A percentile compares a stretch with the other conserved stretches of the same genome.
Conservation (phyloP, 2,329 filamentous ascomycete genomes). For the Ophiostoma himal-ulmi region DNA sequence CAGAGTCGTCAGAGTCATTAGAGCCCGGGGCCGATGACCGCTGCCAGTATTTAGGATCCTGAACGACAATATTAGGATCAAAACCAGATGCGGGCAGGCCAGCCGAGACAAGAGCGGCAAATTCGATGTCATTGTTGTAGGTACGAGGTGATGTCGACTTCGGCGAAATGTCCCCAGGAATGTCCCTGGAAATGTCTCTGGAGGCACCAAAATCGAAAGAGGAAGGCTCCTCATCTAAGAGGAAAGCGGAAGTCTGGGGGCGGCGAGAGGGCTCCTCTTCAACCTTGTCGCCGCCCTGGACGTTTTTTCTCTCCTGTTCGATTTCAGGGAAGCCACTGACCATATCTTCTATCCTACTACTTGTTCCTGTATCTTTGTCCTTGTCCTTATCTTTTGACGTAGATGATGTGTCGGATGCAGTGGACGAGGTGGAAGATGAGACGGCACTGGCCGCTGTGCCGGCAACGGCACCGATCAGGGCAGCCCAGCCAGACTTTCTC, state of each 20-base stretch:
- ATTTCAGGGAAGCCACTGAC: conserved; percentile 19
- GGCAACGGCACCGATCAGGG: conserved; percentile 46
- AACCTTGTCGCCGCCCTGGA: conserved; percentile 19
- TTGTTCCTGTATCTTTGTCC: not conserved
- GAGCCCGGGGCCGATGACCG: conserved; percentile 60
- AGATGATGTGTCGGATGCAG: conserved; percentile 12
- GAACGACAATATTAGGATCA: conserved; percentile 62
- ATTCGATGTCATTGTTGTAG: conserved; percentile 54
- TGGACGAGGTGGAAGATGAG: conserved; percentile 19
- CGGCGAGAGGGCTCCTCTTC: conserved; percentile 23
- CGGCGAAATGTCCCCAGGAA: not conserved
- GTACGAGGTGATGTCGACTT: not conserved
- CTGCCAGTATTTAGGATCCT: conserved; percentile 57
- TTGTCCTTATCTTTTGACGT: not conserved
- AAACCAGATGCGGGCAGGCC: conserved; percentile 65
- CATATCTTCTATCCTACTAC: not conserved
- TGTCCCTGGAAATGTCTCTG: not conserved
- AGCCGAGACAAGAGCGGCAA: conserved; percentile 63
- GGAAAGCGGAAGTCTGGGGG: conserved; percentile 9
- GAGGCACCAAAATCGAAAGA: not conserved
- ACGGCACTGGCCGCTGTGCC: conserved; percentile 34
- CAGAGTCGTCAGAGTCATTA: conserved; percentile 37
- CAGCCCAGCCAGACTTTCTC: conserved; percentile 44
- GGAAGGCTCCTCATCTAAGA: conserved; percentile 12
- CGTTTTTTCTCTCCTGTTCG: conserved; percentile 15